Percentiles rank a stretch among this genome's conserved stretches.
Conservation (phyloP, 140 eudicot species). For the Senecio squalidus region DNA sequence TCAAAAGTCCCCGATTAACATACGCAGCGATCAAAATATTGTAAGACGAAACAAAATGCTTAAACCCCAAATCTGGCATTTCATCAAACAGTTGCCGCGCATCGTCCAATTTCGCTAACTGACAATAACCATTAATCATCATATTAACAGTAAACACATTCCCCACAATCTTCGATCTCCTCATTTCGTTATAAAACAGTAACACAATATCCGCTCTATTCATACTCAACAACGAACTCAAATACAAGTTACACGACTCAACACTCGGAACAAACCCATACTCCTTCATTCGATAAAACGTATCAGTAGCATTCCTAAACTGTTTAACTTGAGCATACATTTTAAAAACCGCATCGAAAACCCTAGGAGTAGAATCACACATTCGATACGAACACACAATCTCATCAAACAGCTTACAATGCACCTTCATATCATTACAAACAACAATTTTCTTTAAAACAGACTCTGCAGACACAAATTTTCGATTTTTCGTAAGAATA, state of each 20-base stretch:
- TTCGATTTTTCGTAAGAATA: constrained; percentile 53
- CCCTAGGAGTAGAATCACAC: constrained; percentile 72
- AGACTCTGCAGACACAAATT: constrained; percentile 61
- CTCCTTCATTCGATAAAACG: constrained; percentile 52
- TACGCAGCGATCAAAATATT: constrained; percentile 62
- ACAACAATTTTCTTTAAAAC: constrained; percentile 38
- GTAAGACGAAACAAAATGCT: constrained; percentile 42
- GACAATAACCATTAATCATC: constrained; percentile 50
- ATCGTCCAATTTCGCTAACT: constrained; percentile 54
- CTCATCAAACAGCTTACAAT: constrained; percentile 49
- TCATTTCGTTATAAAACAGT: constrained; percentile 55
- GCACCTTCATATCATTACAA: constrained; percentile 9
- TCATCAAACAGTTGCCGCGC: constrained; percentile 56
- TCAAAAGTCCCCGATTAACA: constrained; percentile 43
- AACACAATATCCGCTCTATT: constrained; percentile 46
- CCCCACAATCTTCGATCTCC: constrained; percentile 40
- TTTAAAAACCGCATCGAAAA: constrained; percentile 68
- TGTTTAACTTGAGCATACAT: constrained; percentile 60
- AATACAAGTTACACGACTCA: constrained; percentile 69
- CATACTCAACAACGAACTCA: constrained; percentile 58
- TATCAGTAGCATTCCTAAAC: constrained; percentile 61
- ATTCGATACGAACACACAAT: constrained; percentile 51
- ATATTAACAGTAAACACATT: constrained; percentile 70
- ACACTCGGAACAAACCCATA: constrained; percentile 76
- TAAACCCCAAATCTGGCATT: constrained; percentile 51